These are phyloP conservation scores for Dryas integrifolia DNA, from an alignment of 331 rosid genomes.

Conservation along the genomic window DNA sequence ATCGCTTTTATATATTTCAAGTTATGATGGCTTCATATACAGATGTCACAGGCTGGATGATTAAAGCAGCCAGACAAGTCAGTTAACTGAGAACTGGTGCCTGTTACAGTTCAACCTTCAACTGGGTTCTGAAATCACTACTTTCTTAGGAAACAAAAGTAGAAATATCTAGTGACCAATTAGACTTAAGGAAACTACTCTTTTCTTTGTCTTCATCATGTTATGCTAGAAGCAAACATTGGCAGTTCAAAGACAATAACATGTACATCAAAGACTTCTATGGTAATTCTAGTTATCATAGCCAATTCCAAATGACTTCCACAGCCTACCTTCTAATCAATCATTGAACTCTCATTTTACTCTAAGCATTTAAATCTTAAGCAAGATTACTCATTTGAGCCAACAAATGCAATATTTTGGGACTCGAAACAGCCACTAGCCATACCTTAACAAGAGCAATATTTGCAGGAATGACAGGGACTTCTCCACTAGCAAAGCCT, in stretches of 20 bases:
- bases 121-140: neutral
- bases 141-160: neutral
- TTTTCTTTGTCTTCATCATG: too few relatives aligned
- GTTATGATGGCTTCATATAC: neutral
- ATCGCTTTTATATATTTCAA: neutral
- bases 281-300: neutral
- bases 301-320: neutral
- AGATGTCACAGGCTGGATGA: neutral
- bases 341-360: neutral
- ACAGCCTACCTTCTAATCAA: neutral
- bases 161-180: neutral
- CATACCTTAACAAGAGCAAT: constrained; percentile 88
- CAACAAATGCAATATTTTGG: neutral
- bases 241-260: neutral
- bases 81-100: neutral
- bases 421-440: constrained; percentile 2
- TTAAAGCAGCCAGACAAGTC: neutral
- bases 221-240: too few relatives aligned
- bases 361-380: neutral
- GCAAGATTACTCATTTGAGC: neutral
- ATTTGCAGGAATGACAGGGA: constrained; percentile 89
- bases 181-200: too few relatives aligned
- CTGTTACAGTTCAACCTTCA: neutral
- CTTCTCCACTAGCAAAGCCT: constrained; percentile 93
- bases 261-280: neutral